Base-by-base conservation (phyloP, 805 yeast species). In the Myxozyma neotropica region DNA sequence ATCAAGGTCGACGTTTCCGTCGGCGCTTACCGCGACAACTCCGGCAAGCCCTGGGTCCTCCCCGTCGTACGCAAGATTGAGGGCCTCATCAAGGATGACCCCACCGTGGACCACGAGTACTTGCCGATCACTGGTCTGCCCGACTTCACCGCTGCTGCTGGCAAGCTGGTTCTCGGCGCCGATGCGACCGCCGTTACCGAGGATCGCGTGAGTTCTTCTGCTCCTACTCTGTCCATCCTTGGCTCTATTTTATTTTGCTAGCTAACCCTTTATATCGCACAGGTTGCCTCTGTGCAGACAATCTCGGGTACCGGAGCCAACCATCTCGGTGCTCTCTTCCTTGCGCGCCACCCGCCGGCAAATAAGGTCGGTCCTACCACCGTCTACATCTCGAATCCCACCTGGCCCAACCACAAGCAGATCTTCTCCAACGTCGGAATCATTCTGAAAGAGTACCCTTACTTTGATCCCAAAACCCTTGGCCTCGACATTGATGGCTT, bases 361-460 rank as follows among this genome's bases (percentile, higher is more conserved):
- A 69, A 70, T 39, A 67, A 68, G 21, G 31, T 58, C 27, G 67
- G 76, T 72, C 53, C 78, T 72, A 68, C 77, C 59, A 75, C 78
- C 26, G 79, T 92, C 50, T 90, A 89, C 73, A 71, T 92, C 53
- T 88, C 96, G 13, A 77, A 81, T 59, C 99, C 99, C 66, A 91
- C 98, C n/a, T 93, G 99, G 99, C 96, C 94, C 54, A 94, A 94
- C 78, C 99, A 93, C 77, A 80, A 81, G 72, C 91, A 86, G 72
- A 88, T 93, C 67, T 94, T 92, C 73, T 79, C 81, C 66, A 76
- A 81, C 55, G 78, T 83, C 61, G 96, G 95, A 4, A 78, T 89
- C 55, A 76, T 80, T 66, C 85, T 87, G 40, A 83, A 78, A 38
- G 74, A 78, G 17, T 93, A 94, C 72, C 91, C 96, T 24, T 93